Conservation (phyloP, 2,329 filamentous ascomycete species). For the Claviceps digitariae region DNA sequence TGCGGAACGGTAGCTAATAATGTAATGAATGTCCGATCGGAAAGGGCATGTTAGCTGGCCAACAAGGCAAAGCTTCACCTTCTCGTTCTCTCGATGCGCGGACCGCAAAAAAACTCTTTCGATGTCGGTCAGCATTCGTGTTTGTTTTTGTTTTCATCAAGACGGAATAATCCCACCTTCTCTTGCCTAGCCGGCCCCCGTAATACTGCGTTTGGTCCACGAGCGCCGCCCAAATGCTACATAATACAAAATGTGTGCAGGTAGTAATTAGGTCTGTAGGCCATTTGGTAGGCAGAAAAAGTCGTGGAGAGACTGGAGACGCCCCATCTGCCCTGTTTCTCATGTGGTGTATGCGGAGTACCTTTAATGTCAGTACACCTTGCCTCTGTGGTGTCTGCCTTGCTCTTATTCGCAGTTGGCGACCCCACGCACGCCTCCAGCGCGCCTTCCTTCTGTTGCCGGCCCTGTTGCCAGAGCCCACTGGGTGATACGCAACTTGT, state of each 20-base stretch:
- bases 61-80: not conserved
- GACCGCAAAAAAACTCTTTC: not conserved
- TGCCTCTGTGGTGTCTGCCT: not conserved
- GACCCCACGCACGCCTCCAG: slow-evolving; percentile 1
- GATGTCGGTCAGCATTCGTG: not conserved
- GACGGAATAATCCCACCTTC: not conserved
- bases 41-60: not conserved
- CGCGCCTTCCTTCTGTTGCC: slow-evolving; percentile 2
- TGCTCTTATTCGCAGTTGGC: not conserved
- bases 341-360: not conserved
- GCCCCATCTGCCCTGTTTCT: slow-evolving; percentile 1
- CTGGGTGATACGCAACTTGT: not conserved
- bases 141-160: not conserved
- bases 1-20: not conserved
- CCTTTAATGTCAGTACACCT: not conserved
- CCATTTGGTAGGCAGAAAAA: not conserved
- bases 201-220: not conserved
- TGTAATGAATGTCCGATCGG: not conserved
- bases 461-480: slow-evolving; percentile 1
- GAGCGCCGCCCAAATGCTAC: not conserved
- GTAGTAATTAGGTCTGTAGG: not conserved
- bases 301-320: not conserved
- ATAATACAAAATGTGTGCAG: not conserved
- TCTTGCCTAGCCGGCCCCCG: not conserved
- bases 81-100: not conserved